Evolutionary conservation across 345 rosid species (phyloP), one percentile per base, ranked within the genome.

Genomic region (Hypericum androsaemum): DNA sequence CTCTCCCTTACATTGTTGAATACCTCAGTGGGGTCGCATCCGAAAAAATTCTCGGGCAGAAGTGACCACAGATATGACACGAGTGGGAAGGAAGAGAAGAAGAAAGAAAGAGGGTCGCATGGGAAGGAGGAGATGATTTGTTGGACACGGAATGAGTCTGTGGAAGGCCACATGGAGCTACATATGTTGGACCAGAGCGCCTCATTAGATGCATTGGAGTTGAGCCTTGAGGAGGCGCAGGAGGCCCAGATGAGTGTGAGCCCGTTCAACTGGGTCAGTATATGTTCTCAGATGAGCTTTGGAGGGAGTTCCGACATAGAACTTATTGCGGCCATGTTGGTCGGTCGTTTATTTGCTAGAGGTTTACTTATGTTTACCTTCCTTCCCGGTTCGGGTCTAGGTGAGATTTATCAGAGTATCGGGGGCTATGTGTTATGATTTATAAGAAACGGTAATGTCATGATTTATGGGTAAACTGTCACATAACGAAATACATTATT

Each of bases 201-300:
- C 5, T 71, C 72, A 2, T 66, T 42, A 0, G 81, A 71, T 8
- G 83, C 65, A 54, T 83, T 76, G 5, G 71, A 41, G 63, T 57
- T 63, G 50, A 89, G 71, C 8, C 83, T 65, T 3, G 77, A n/a
- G n/a, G n/a, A n/a, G n/a, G n/a, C n/a, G n/a, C n/a, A n/a, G n/a
- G n/a, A n/a, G n/a, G n/a, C n/a, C 53, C 87, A 73, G 46, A 86
- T 81, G 8, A 89, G 66, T 7, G 82, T 41, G n/a, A 75, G 71
- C 15, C 97, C 95, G 64, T 85, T 89, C 13, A 89, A 80, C 3
- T 83, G 82, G 9, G 81, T 70, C 38, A 89, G 56, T 69, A 89
- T 71, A 69, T 83, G 84, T 17, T 76, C 14, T 37, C 64, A 78
- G 47, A 86, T 53, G 58, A 89, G 71, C 54, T 89, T 82, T 1